A percentile compares a stretch with the other conserved stretches of the same genome.
phyloP scores from a whole-genome alignment of 2,329 filamentous ascomycete species.

The Alternaria infectoria region DNA sequence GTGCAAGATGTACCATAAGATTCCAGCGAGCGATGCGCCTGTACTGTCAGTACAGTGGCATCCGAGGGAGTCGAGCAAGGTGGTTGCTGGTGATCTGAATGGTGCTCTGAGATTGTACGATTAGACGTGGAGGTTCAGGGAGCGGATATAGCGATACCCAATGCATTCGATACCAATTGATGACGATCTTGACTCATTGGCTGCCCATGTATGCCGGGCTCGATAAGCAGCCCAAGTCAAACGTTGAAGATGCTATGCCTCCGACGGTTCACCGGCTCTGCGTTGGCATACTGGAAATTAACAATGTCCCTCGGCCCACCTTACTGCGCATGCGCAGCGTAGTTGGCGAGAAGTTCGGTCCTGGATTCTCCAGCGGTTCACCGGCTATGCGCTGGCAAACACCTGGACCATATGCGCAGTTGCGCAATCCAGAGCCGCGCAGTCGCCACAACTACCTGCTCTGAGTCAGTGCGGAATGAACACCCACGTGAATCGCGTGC shows the following conservation, averaged over 20 bases:
- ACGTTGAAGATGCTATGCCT: neutral
- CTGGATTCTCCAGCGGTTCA: constrained; percentile 1
- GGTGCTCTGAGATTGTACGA: constrained; percentile 94
- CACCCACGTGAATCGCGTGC: constrained; percentile 9
- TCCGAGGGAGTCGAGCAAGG: constrained; percentile 95
- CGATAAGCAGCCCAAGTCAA: neutral
- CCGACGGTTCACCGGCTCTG: neutral
- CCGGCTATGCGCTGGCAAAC: constrained; percentile 8
- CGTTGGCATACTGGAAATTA: neutral
- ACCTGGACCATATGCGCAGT: constrained; percentile 9
- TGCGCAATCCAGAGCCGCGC: constrained; percentile 15
- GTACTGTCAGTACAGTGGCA: constrained; percentile 94
- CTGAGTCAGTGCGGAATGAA: neutral
- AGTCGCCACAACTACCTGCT: neutral
- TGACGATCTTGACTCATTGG: neutral
- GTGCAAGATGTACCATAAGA: constrained; percentile 98
- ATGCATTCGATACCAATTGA: constrained; percentile 7
- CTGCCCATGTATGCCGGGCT: neutral
- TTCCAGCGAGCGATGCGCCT: constrained; percentile 81
- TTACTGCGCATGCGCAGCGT: neutral
- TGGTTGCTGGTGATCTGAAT: constrained; percentile 87
- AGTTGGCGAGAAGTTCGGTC: neutral
- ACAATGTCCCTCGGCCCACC: neutral
- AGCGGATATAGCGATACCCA: constrained; percentile 29
- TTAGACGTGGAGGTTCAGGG: constrained; percentile 51